A percentile compares a stretch with the other conserved stretches of the same genome.
Evolutionary conservation across 1,139 yeast genomes (phyloP).

Genomic region (Entelexis sorbosivorans): DNA sequence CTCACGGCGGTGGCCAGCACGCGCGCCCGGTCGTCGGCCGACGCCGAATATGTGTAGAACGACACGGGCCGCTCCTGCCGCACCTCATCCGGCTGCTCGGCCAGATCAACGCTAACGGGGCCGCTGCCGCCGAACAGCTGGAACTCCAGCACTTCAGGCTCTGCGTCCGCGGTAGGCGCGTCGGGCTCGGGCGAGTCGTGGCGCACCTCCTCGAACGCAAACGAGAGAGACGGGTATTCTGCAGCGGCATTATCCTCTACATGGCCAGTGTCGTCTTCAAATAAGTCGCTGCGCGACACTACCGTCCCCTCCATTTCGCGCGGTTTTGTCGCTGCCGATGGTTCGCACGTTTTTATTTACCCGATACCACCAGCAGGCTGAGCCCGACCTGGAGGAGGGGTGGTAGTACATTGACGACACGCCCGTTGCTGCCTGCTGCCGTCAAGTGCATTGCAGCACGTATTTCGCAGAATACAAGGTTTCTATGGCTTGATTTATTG

Average conservation of each 20-base stretch:
- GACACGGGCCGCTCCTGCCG: constrained; percentile 24
- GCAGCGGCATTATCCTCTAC: neutral
- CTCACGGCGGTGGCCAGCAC: constrained; percentile 21
- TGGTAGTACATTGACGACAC: too few species aligned
- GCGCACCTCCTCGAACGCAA: constrained; percentile 25
- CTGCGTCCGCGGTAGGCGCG: neutral
- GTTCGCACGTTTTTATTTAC: neutral
- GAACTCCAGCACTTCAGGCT: constrained; percentile 13
- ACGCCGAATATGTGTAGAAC: constrained; percentile 20
- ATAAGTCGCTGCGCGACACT: constrained; percentile 23
- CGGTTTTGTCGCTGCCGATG: neutral
- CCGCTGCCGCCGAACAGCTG: constrained; percentile 22
- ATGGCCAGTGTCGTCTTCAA: constrained; percentile 14
- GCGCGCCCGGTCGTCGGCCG: constrained; percentile 5
- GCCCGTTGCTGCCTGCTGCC: too few species aligned
- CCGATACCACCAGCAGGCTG: neutral
- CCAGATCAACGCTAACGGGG: constrained; percentile 17
- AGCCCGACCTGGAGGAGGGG: too few species aligned
- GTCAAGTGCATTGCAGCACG: too few species aligned
- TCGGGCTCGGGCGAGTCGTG: constrained; percentile 10
- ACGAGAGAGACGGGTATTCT: constrained; percentile 15
- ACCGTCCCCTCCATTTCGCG: constrained; percentile 10
- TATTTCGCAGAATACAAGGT: too few species aligned
- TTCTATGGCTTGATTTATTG: too few species aligned
- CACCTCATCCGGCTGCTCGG: constrained; percentile 16